Conservation (phyloP, 1,139 yeast species). For the Lodderomyces orthopsilosis region DNA sequence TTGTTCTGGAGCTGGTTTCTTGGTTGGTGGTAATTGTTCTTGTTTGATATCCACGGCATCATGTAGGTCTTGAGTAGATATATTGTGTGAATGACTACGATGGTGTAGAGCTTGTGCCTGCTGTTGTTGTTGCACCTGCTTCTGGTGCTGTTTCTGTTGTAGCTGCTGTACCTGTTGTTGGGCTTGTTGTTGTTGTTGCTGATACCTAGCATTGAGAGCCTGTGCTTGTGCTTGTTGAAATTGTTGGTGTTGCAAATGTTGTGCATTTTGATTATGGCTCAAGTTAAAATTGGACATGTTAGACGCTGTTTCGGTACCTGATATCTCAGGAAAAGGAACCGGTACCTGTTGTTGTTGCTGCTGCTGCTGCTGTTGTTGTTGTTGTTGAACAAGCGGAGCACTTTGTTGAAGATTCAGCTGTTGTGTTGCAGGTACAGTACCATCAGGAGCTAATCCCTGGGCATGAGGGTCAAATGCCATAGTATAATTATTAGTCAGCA, state of each 20-base stretch:
- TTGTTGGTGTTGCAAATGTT: background rate
- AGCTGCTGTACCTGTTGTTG: slow-evolving; percentile 5
- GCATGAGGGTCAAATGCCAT: slow-evolving; percentile 2
- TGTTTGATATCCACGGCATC: background rate
- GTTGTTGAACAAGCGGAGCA: background rate
- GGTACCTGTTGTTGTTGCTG: background rate
- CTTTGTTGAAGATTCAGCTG: background rate
- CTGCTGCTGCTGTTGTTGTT: background rate
- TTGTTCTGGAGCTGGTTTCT: background rate
- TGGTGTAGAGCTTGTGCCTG: slow-evolving; percentile 3
- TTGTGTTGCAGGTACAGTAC: background rate
- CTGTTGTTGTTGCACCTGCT: background rate
- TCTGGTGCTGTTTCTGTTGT: slow-evolving; percentile 2
- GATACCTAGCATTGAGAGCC: slow-evolving; percentile 1
- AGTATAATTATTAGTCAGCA: slow-evolving; percentile 1
- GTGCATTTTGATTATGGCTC: background rate
- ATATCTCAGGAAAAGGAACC: slow-evolving; percentile 1
- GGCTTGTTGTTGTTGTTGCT: slow-evolving; percentile 1
- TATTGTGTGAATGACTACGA: background rate
- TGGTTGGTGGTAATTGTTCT: slow-evolving; percentile 1
- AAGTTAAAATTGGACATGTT: background rate
- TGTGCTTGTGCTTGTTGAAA: slow-evolving; percentile 1
- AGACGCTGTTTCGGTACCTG: background rate
- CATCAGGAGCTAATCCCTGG: background rate
- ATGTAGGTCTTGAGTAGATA: background rate